These are phyloP conservation scores for Umbilicus rupestris DNA, from an alignment of 164 flowering plant species.

Conservation along the genomic window DNA sequence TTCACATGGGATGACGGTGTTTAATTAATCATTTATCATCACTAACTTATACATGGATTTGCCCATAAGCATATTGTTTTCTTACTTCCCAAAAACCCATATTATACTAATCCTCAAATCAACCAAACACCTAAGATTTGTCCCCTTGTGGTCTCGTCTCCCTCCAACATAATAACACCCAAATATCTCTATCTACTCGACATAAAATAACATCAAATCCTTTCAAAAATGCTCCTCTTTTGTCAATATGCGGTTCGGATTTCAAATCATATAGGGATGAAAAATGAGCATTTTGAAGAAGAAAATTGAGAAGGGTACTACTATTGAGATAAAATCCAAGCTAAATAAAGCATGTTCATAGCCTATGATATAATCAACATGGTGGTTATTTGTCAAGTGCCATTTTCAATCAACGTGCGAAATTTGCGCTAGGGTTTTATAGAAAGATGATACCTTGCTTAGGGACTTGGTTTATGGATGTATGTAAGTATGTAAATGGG, in stretches of 20 bases:
- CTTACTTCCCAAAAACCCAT: neutral
- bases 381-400: neutral
- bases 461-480: slow-evolving; percentile 1
- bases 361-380: neutral
- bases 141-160: neutral
- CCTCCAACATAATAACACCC: slow-evolving; percentile 5
- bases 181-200: no score
- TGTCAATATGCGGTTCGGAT: no score
- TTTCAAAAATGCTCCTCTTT: no score
- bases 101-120: neutral
- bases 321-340: no score
- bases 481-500: neutral
- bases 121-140: slow-evolving; percentile 6
- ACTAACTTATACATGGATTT: neutral
- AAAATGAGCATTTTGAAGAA: no score
- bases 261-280: no score
- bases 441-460: slow-evolving; percentile 7
- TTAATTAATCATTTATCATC: neutral
- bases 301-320: no score
- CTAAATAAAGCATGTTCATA: no score
- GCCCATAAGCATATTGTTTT: neutral
- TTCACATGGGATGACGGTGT: slow-evolving; percentile 8
- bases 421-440: neutral
- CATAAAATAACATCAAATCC: no score
- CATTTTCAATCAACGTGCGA: slow-evolving; percentile 5